phyloP scores from a whole-genome alignment of 768 basidiomycete genomes.

The Macrolepiota dolichaula region DNA sequence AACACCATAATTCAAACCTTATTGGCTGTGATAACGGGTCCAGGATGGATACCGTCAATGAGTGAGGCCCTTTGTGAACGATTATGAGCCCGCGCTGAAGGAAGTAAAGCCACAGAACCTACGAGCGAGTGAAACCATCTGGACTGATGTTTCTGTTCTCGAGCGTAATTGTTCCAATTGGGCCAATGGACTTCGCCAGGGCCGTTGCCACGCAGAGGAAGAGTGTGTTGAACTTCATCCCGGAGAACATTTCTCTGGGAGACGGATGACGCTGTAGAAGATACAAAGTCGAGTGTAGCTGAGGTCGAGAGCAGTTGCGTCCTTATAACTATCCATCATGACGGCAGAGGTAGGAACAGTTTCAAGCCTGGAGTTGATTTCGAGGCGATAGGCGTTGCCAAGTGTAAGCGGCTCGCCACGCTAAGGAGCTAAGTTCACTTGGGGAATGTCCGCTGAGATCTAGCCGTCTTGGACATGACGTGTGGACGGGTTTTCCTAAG shows the following conservation, averaged over 20 bases:
- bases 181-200: not conserved
- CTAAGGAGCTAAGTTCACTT: not conserved
- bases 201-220: not conserved
- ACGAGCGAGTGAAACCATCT: conserved; percentile 15
- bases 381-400: not conserved
- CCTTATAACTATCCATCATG: not conserved
- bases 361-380: not conserved
- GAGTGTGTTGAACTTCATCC: not conserved
- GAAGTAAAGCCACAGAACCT: not conserved
- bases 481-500: too few species aligned
- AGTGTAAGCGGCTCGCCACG: not conserved
- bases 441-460: too few species aligned
- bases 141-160: conserved; percentile 7
- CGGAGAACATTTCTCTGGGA: not conserved
- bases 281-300: not conserved
- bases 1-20: conserved; percentile 4
- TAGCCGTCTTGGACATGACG: too few species aligned
- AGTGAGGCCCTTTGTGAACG: conserved; percentile 6
- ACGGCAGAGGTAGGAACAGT: not conserved
- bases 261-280: not conserved
- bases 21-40: conserved; percentile 12
- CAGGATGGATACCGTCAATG: conserved; percentile 11
- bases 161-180: conserved; percentile 1
- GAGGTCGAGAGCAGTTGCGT: not conserved
- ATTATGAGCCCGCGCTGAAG: not conserved